These are phyloP conservation scores for Protostelium mycophagum DNA, from an alignment of 78 protist species.

Conservation along the genomic window DNA sequence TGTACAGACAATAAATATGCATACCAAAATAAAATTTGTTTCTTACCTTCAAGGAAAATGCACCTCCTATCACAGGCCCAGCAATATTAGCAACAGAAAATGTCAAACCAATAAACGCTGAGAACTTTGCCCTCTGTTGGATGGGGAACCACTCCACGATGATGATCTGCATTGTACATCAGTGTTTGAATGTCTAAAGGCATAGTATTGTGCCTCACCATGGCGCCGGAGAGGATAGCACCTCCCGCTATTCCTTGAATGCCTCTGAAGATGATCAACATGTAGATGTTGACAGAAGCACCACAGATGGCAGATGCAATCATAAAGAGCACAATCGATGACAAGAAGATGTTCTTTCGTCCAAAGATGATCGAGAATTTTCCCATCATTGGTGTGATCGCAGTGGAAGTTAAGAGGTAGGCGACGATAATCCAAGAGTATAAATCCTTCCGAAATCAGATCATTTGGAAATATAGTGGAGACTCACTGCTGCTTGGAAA, in stretches of 20 bases:
- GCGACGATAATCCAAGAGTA: slow-evolving; percentile 51
- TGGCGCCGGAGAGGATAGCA: slow-evolving; percentile 41
- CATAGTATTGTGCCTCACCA: not conserved
- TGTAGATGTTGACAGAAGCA: slow-evolving; percentile 5
- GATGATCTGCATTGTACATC: slow-evolving; percentile 12
- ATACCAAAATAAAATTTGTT: too few species aligned
- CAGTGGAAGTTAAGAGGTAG: slow-evolving; percentile 47
- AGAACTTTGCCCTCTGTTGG: slow-evolving; percentile 45
- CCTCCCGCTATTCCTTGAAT: slow-evolving; percentile 63
- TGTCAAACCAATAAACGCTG: slow-evolving; percentile 52
- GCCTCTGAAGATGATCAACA: slow-evolving; percentile 34
- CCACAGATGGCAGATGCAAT: slow-evolving; percentile 35
- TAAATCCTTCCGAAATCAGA: slow-evolving; percentile 16
- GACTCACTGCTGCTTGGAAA: not conserved
- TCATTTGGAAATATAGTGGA: not conserved
- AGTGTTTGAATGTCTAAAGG: not conserved
- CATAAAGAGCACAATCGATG: slow-evolving; percentile 16
- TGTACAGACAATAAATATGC: too few species aligned
- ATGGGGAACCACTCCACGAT: slow-evolving; percentile 37
- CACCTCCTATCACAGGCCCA: slow-evolving; percentile 66
- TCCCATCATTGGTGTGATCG: slow-evolving; percentile 40
- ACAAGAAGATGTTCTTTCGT: slow-evolving; percentile 13
- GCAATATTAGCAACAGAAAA: slow-evolving; percentile 41
- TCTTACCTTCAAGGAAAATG: slow-evolving; percentile 33
- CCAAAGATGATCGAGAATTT: slow-evolving; percentile 61